Base-by-base conservation (phyloP, 1,139 yeast genomes). In the Candida anutae region DNA sequence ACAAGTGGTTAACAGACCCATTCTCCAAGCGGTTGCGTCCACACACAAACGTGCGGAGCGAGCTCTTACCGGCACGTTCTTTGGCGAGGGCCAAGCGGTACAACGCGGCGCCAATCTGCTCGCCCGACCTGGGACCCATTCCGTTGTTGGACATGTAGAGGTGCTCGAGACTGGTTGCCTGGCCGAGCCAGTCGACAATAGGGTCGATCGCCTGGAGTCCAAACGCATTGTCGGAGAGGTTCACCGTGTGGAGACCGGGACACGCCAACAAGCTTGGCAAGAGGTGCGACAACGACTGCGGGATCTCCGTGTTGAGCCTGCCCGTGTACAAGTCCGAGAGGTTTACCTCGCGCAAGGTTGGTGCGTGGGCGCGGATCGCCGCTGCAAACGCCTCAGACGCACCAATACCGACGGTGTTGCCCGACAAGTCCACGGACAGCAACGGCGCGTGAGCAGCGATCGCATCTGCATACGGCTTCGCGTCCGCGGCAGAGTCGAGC, bases 101-200 rank as follows among this genome's bases (percentile, higher is more conserved):
- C 33, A 90, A 69, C 5, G 95, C 84, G 39, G 75, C 75, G 35
- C 96, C 98, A 39, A 90, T 82, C 53, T 95, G 73, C 30, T 93
- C 80, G 43, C 98, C 98, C 0, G 97, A 95, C 54, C 81, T 82
- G 17, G 98, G 98, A 14, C 98, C 98, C 76, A 90, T 79, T 31
- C 98, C 98, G 53, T 93, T 90, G 58, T 90, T 90, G 26, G 95
- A 81, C 39, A 93, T 65, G 38, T 84, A 77, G 52, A 93, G 70
- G 50, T 90, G 95, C 53, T 83, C 80, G 34, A 90, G 60, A 15
- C 94, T 77, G 12, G 74, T 68, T 26, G 94, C 95, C 43, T 77
- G 69, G 11, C 83, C 61, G 38, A 93, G 64, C 46, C 80, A 88
- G 21, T 62, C 67, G 48, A 88, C 95, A 36, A 90, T 70, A 10